Percentiles rank a stretch among this genome's conserved stretches.
These are phyloP conservation scores for Botrytis galanthina DNA, from an alignment of 2,329 filamentous ascomycete genomes.

Conservation along the genomic window DNA sequence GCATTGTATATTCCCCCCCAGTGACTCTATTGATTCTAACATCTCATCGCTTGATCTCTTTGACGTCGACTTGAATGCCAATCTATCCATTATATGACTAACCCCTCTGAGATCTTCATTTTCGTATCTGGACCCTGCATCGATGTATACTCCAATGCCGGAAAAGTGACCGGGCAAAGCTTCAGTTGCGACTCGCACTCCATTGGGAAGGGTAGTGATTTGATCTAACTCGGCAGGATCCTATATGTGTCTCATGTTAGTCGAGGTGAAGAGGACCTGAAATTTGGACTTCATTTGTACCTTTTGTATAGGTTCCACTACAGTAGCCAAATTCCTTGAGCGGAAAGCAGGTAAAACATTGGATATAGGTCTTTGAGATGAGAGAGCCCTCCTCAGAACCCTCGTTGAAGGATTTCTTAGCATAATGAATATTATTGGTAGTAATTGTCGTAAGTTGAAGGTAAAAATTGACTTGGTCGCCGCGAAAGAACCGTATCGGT, in stretches of 20 bases:
- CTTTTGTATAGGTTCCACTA: constrained; percentile 39
- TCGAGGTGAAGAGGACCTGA: background rate
- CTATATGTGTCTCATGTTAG: constrained; percentile 43
- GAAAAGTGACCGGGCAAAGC: constrained; percentile 92
- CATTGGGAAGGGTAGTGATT: constrained; percentile 87
- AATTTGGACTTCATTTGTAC: constrained; percentile 22
- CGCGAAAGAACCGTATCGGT: background rate
- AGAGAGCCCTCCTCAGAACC: constrained; percentile 28
- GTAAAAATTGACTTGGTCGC: background rate
- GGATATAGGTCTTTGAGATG: constrained; percentile 23
- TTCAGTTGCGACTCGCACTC: constrained; percentile 90
- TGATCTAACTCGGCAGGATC: constrained; percentile 85
- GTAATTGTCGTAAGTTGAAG: background rate
- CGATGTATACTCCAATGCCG: constrained; percentile 92
- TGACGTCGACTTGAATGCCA: constrained; percentile 89
- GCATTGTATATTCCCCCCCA: constrained; percentile 96
- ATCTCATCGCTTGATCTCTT: constrained; percentile 75
- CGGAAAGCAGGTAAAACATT: constrained; percentile 31
- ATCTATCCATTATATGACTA: constrained; percentile 91
- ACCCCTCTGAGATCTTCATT: constrained; percentile 80
- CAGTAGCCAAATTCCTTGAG: constrained; percentile 36
- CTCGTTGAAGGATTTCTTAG: constrained; percentile 35
- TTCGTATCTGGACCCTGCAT: constrained; percentile 93
- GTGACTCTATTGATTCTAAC: constrained; percentile 79
- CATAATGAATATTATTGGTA: constrained; percentile 29